These are phyloP conservation scores for Fusarium xyrophilum DNA, from an alignment of 2,329 filamentous ascomycete species.

Conservation along the genomic window DNA sequence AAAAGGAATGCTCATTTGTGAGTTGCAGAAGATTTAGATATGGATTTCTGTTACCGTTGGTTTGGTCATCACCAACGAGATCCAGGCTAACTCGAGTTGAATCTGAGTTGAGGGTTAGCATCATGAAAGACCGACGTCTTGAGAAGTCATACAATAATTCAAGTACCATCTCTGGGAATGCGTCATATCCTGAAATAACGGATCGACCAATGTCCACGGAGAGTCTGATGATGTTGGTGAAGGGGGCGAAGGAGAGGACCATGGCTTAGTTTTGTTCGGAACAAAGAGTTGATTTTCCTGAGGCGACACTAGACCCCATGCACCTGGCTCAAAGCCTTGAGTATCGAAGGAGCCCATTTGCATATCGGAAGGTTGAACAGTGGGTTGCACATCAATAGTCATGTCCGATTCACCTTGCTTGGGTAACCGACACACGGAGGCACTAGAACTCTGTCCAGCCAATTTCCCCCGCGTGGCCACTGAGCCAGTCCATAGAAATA, in stretches of 20 bases:
- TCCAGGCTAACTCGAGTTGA: constrained; percentile 58
- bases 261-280: constrained; percentile 7
- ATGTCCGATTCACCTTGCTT: constrained; percentile 18
- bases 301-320: constrained; percentile 3
- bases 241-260: constrained; percentile 30
- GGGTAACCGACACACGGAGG: constrained; percentile 32
- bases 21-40: constrained; percentile 54
- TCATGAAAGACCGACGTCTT: not conserved
- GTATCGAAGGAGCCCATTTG: constrained; percentile 18
- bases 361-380: constrained; percentile 17
- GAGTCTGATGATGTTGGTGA: constrained; percentile 25
- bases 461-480: constrained; percentile 53
- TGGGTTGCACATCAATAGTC: not conserved
- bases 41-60: constrained; percentile 51
- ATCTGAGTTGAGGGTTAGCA: constrained; percentile 45
- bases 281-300: constrained; percentile 29
- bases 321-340: constrained; percentile 2
- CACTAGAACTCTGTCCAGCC: constrained; percentile 48
- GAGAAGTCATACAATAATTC: constrained; percentile 46
- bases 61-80: constrained; percentile 55
- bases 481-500: constrained; percentile 60
- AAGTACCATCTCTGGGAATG: constrained; percentile 51
- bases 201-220: constrained; percentile 51
- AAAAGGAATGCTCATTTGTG: constrained; percentile 48
- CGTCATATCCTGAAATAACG: constrained; percentile 60